Evolutionary conservation across 2,329 filamentous ascomycete species (phyloP), one percentile per base, ranked within the genome.

Genomic region (Xylaria sp.): DNA sequence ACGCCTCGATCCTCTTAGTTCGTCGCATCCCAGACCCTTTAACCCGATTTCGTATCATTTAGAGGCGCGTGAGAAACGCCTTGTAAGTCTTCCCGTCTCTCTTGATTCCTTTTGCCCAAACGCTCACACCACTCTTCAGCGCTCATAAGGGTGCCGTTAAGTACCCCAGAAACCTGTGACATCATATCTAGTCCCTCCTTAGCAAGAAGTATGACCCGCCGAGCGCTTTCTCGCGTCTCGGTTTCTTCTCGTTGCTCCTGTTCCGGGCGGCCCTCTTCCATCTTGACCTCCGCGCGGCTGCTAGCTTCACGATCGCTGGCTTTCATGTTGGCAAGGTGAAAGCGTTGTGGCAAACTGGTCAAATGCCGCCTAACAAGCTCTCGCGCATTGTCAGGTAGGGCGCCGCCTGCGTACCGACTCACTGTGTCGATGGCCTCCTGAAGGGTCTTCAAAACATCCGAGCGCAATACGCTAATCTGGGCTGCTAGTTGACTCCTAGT

Each of bases 101-200:
- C 78, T 46, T 76, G 75, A 73, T 78, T 81, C 70, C 78, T 78
- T 73, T 85, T 84, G 12, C 92, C 93, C 68, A 97, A 84, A 23
- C 90, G 86, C 68, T 94, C 92, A 73, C 95, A 93, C 96, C 96
- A 98, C 74, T 91, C 89, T 80, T 98, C 95, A 0, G 96, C 96
- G 75, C 92, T 96, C 65, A 92, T 88, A 63, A 98, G 92, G 0
- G 96, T 98, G 63, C 94, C 92, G 74, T 97, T 93, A 9, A 98
- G 87, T 1, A 98, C 93, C 5, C 91, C 90, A 50, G 91, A 96
- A 59, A 99, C 94, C 79, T 98, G 94, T 0, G 90, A 88, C 86
- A 98, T 94, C 91, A 98, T 97, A 74, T 98, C 94, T 15, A 98
- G 84, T 0, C 94, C 94, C 79, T 98, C 95, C 76, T 92, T 92